Conservation (phyloP, 2,329 filamentous ascomycete species). For the Fusarium succisae region DNA sequence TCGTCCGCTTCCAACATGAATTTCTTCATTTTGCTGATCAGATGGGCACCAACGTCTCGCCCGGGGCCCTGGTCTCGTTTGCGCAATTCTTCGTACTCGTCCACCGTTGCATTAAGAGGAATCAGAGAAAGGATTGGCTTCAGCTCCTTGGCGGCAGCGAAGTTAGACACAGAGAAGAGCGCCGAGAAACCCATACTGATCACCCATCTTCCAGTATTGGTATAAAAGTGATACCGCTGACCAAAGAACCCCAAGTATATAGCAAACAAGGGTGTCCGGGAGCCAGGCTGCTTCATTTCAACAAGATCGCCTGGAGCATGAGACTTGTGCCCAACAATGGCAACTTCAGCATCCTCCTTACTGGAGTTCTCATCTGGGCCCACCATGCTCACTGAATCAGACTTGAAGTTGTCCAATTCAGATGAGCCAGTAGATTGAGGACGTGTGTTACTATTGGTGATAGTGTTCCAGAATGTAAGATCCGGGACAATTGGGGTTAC, state of each 20-base stretch:
- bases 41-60: slow-evolving; percentile 51
- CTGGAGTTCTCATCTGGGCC: slow-evolving; percentile 42
- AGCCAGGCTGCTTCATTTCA: slow-evolving; percentile 55
- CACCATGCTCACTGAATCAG: slow-evolving; percentile 35
- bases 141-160: slow-evolving; percentile 55
- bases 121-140: slow-evolving; percentile 48
- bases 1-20: slow-evolving; percentile 56
- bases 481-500: slow-evolving; percentile 34
- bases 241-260: slow-evolving; percentile 63
- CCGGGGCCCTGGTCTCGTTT: slow-evolving; percentile 54
- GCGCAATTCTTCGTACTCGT: slow-evolving; percentile 47
- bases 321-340: slow-evolving; percentile 40
- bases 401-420: slow-evolving; percentile 44
- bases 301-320: slow-evolving; percentile 60
- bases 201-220: slow-evolving; percentile 60
- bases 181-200: slow-evolving; percentile 54
- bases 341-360: slow-evolving; percentile 40
- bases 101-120: slow-evolving; percentile 41
- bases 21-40: slow-evolving; percentile 59
- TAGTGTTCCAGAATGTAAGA: slow-evolving; percentile 36
- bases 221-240: slow-evolving; percentile 64
- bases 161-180: slow-evolving; percentile 61
- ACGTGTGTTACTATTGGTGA: slow-evolving; percentile 47
- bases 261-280: slow-evolving; percentile 59
- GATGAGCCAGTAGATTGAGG: slow-evolving; percentile 48